These are phyloP conservation scores for Pleurozium schreberi DNA, from an alignment of 225 moss, liverwort and hornwort species.

Conservation along the genomic window DNA sequence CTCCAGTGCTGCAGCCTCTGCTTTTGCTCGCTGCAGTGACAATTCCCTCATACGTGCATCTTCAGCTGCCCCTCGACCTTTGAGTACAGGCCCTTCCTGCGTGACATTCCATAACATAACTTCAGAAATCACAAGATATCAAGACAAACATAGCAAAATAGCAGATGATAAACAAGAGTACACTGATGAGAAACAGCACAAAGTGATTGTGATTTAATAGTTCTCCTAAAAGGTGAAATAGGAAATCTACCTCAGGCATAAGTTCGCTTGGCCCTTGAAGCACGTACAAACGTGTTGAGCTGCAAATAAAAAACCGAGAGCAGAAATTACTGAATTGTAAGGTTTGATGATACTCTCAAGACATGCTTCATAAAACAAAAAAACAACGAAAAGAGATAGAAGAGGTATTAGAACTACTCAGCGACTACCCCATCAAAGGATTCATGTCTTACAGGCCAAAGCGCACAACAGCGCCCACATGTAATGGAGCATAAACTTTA, in stretches of 20 bases:
- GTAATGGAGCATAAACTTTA: slow-evolving; percentile 65
- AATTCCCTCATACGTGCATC: slow-evolving; percentile 54
- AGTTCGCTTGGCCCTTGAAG: slow-evolving; percentile 82
- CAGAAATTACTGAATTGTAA: not conserved
- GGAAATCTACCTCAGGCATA: slow-evolving; percentile 65
- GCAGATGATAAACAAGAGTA: not conserved
- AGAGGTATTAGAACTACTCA: not conserved
- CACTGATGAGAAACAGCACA: not conserved
- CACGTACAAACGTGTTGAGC: slow-evolving; percentile 79
- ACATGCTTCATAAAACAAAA: not conserved
- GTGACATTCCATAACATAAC: not conserved
- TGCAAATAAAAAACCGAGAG: slow-evolving; percentile 9
- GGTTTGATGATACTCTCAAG: not conserved
- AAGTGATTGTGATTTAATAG: not conserved
- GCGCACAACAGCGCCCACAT: slow-evolving; percentile 75
- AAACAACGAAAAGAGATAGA: not conserved
- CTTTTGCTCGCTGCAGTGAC: slow-evolving; percentile 67
- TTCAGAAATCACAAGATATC: not conserved
- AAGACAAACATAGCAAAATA: not conserved
- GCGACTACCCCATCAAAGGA: not conserved
- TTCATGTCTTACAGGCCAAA: slow-evolving; percentile 80
- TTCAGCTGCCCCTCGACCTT: slow-evolving; percentile 46
- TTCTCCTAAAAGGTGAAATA: not conserved
- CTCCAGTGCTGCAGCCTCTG: slow-evolving; percentile 55
- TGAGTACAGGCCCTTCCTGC: slow-evolving; percentile 64